Evolutionary conservation across 352 stramenopile species (phyloP).

Genomic region (Pythium rishiriense): DNA sequence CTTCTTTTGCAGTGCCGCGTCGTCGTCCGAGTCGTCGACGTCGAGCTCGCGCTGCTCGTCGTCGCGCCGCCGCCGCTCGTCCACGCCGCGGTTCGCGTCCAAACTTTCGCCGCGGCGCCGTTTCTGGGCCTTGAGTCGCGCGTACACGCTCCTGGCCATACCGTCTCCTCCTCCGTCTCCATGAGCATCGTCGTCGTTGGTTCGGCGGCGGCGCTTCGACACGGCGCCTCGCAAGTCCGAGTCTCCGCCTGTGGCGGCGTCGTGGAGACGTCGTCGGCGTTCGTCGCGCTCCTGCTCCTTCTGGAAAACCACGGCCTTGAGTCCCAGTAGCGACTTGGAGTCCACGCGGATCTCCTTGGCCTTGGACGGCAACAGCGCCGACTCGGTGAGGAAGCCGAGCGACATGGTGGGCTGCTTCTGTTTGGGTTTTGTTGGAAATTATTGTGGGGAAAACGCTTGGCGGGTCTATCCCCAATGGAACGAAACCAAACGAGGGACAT

Average conservation of each 20-base stretch:
- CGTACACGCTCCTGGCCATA: constrained; percentile 35
- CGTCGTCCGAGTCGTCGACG: constrained; percentile 56
- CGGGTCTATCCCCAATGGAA: constrained; percentile 4
- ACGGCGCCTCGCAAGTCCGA: constrained; percentile 6
- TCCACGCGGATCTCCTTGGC: constrained; percentile 88
- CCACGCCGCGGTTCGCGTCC: constrained; percentile 55
- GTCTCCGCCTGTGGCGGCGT: constrained; percentile 15
- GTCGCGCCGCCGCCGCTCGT: constrained; percentile 53
- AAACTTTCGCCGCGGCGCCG: constrained; percentile 21
- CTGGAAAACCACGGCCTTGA: constrained; percentile 82
- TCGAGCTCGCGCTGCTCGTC: constrained; percentile 47
- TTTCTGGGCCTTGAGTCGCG: constrained; percentile 46
- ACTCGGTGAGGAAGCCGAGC: constrained; percentile 92
- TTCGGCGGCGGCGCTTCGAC: constrained; percentile 10
- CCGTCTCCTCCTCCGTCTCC: constrained; percentile 1
- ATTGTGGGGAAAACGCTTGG: background rate
- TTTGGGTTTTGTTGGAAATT: background rate
- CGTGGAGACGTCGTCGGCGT: constrained; percentile 43
- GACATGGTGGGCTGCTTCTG: constrained; percentile 64
- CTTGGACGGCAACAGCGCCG: constrained; percentile 89
- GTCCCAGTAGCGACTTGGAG: constrained; percentile 78
- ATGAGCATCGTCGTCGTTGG: background rate
- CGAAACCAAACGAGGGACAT: constrained; percentile 3
- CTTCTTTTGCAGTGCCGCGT: constrained; percentile 53
- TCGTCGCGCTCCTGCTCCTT: constrained; percentile 80